Percentiles rank a stretch among this genome's conserved stretches.
phyloP scores from a whole-genome alignment of 768 basidiomycete species.

The Sistotremastrum suecicum region DNA sequence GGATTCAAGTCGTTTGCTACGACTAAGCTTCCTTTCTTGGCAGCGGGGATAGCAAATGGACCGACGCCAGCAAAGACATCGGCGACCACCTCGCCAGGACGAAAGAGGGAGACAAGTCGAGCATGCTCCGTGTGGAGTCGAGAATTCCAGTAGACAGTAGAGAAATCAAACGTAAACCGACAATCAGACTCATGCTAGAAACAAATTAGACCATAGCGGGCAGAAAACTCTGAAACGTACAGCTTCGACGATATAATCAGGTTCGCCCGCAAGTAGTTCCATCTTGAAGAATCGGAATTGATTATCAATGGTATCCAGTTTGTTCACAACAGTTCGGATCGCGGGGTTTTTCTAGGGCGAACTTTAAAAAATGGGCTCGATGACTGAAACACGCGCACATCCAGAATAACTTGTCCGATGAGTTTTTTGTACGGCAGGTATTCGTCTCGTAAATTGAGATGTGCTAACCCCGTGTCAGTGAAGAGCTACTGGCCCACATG shows the following conservation, averaged over 20 bases:
- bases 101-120: conserved; percentile 63
- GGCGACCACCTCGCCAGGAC: conserved; percentile 53
- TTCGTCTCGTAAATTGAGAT: conserved; percentile 80
- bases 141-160: conserved; percentile 96
- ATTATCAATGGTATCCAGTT: conserved; percentile 71
- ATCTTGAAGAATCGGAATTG: conserved; percentile 90
- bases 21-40: conserved; percentile 79
- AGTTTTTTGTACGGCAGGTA: conserved; percentile 84
- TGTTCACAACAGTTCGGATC: conserved; percentile 88
- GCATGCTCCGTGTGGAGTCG: conserved; percentile 85
- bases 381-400: conserved; percentile 36
- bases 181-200: conserved; percentile 72
- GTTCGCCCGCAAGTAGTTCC: conserved; percentile 90
- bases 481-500: conserved; percentile 11
- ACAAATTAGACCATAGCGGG: not conserved
- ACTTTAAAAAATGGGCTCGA: not conserved
- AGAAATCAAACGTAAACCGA: conserved; percentile 86
- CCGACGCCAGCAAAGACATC: conserved; percentile 98
- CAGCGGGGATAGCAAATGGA: conserved; percentile 89
- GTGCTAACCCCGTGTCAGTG: conserved; percentile 35
- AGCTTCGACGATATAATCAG: conserved; percentile 74
- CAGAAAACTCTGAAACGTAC: conserved; percentile 29
- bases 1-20: conserved; percentile 94
- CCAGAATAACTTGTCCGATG: conserved; percentile 85
- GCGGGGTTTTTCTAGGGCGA: conserved; percentile 64